Base-by-base conservation (phyloP, 1,139 yeast species). In the Pneumocystis sp. region DNA sequence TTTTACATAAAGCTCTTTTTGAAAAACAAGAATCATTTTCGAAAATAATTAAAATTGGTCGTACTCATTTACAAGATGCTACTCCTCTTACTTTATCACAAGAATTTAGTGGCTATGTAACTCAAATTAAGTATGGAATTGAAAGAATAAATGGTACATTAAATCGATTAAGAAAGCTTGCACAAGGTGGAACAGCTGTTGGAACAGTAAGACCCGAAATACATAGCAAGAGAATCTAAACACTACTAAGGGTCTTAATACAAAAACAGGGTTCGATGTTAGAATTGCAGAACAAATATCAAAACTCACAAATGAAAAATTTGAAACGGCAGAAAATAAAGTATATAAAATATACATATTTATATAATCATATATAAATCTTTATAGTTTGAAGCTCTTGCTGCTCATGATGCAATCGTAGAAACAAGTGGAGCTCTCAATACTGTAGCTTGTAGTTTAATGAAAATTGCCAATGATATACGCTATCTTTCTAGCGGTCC, bases 121-220 rank as follows among this genome's bases (percentile, higher is more conserved):
- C 89, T 76, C 98, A 93, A 80, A 77, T 95, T 70, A 83, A 88
- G 72, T 88, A 89, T 75, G 97, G 97, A 75, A 87, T 93, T 72
- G 87, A 80, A 72, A 84, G 98, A 76, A 85, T 93, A 68, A 89
- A 89, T 79, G 80, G 79, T 70, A 76, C 86, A 65, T 82, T 93
- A 70, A 89, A 89, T 71, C 84, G 85, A 76, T 82, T 93, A 76
- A 82, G 86, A 74, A 84, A 76, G 74, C 83, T 93, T 73, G 98
- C 98, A 65, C 98, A 93, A 81, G 98, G 98, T 79, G 98, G 98
- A 79, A 93, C 98, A 70, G 98, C 98, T 68, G 98, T 93, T 66
- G 98, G 98, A 72, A 93, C 98, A 66, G 61, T 59, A 59, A 59
- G 21, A 39, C 21, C 8, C 21, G 21, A 39, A 42, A 37, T 29